Evolutionary conservation across 805 yeast genomes (phyloP), one percentile per base, ranked within the genome.

Genomic region (Wickerhamomyces bisporus): DNA sequence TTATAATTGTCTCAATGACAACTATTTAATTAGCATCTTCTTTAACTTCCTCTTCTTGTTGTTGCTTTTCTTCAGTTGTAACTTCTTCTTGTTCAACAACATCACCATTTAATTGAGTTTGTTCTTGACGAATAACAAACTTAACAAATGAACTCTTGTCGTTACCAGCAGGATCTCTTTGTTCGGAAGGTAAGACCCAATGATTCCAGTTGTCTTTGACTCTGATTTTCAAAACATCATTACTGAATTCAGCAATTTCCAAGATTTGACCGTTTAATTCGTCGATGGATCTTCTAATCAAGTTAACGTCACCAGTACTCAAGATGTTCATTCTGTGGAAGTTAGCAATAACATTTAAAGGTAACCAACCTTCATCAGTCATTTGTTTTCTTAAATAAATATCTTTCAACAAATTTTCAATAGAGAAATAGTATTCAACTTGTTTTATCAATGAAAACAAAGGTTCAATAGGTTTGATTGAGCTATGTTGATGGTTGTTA

Each of bases 391-490:
- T 78, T 62, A 93, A 70, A 58, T 65, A 91, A 36, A 81, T 66
- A 64, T 93, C 98, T 64, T 87, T 85, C 50, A 82, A 69, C 62
- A 93, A 71, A 62, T 93, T 93, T 52, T 87, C 95, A 35, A 80
- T 70, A 23, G 94, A 81, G 65, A 93, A 85, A 62, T 93, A 93
- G 68, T 93, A 93, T 57, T 86, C 93, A 36, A 91, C 68, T 68
- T 89, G 98, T 43, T 47, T 55, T n/a, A 46, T 40, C 36, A 52
- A 34, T 6, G 48, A 43, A 29, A 44, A 47, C 32, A 46, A 30
- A 13, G 56, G 48, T 21, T 55, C 58, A 21, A 26, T 34, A 12
- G 42, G 45, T 32, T 48, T 32, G 32, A 34, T 35, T 18, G 30
- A 30, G 21, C 38, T 41, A 29, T 38, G 43, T 28, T 42, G 28